Evolutionary conservation across 108 stramenopile species (phyloP).

Genomic region (Skeletonema marinoi): DNA sequence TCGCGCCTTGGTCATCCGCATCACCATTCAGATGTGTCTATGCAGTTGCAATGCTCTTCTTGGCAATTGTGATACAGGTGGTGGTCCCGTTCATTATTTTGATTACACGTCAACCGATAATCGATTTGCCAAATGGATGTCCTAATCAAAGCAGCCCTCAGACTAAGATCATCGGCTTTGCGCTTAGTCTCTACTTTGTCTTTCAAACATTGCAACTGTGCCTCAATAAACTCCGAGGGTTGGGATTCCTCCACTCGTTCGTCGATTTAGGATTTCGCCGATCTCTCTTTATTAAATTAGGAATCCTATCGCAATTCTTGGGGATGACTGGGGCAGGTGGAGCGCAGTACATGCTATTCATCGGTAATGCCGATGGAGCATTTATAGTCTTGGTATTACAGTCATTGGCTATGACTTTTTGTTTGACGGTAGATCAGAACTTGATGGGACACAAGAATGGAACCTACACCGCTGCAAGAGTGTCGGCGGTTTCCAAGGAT

Average conservation of each 20-base stretch:
- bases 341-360: not conserved
- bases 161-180: not conserved
- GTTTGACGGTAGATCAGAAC: not conserved
- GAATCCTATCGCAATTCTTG: not conserved
- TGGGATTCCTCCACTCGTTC: not conserved
- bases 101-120: not conserved
- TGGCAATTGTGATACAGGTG: not conserved
- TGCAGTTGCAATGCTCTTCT: not conserved
- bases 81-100: not conserved
- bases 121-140: not conserved
- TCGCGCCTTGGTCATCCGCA: not conserved
- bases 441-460: not conserved
- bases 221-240: not conserved
- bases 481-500: not conserved
- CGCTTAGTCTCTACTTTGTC: not conserved
- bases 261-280: not conserved
- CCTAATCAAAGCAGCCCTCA: not conserved
- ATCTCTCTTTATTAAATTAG: not conserved
- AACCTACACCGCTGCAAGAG: not conserved
- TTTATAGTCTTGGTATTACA: not conserved
- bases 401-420: not conserved
- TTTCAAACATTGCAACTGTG: not conserved
- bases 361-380: not conserved
- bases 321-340: not conserved
- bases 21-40: not conserved